Conservation (phyloP, 805 yeast genomes). For the Nakazawaea ernobii region DNA sequence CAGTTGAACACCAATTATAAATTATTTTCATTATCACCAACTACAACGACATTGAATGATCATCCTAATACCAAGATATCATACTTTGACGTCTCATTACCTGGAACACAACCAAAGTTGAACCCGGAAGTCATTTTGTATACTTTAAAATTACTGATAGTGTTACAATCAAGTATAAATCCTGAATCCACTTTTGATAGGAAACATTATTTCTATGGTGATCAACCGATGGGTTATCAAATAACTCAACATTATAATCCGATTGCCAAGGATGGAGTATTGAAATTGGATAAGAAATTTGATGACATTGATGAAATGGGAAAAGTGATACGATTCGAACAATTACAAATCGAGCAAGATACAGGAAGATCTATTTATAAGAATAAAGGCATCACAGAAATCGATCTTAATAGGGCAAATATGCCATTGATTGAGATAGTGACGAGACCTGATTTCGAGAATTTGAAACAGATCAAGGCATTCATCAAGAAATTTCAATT, state of each 20-base stretch:
- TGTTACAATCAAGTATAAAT: conserved; percentile 57
- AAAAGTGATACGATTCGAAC: conserved; percentile 58
- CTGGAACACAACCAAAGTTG: conserved; percentile 86
- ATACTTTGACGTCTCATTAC: conserved; percentile 78
- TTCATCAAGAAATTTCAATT: conserved; percentile 80
- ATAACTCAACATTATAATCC: conserved; percentile 88
- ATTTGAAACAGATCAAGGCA: conserved; percentile 61
- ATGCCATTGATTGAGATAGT: conserved; percentile 88
- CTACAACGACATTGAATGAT: conserved; percentile 34
- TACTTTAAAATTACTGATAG: conserved; percentile 69
- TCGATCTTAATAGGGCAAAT: conserved; percentile 83
- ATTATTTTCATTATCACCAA: conserved; percentile 63
- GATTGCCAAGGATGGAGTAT: conserved; percentile 60
- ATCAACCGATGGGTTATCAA: conserved; percentile 95
- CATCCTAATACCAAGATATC: conserved; percentile 55
- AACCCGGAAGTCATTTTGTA: conserved; percentile 68
- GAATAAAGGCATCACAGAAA: conserved; percentile 32
- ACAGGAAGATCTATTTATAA: conserved; percentile 75
- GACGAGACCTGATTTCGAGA: conserved; percentile 79
- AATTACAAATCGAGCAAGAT: conserved; percentile 91
- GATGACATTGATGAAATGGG: conserved; percentile 46
- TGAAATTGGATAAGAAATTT: conserved; percentile 40
- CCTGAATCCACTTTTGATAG: conserved; percentile 70
- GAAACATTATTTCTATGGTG: conserved; percentile 94
- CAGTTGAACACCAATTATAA: conserved; percentile 73